Evolutionary conservation across 148 eudicot species (phyloP), one percentile per base, ranked within the genome.

Genomic region (Rhododendron williamsianum): DNA sequence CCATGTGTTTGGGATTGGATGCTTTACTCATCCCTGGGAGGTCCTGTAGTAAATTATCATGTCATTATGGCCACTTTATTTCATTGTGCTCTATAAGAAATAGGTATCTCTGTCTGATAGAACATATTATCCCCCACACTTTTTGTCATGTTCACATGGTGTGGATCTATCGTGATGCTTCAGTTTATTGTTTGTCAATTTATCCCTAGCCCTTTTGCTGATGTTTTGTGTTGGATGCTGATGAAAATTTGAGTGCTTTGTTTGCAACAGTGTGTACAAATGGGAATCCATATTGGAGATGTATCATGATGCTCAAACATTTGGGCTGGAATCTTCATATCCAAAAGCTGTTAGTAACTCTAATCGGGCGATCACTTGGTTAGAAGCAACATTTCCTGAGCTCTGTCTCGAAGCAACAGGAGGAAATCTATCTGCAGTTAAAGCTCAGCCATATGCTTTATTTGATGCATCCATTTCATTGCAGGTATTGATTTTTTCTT

Each of bases 371-470:
- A 93, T 97, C 85, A 91, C 95, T 85, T 97, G 99, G 99, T 89
- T 97, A 88, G 99, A 95, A 90, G 92, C 96, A n/a, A 92, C 98
- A 85, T 97, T 97, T 89, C 96, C 98, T 15, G 98, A 93, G 83
- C 88, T 97, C 83, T 87, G 81, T 83, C 90, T 82, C 77, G 91
- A 90, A 85, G 89, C 88, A 86, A 89, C 83, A 80, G 93, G 91
- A 54, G 94, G 89, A 88, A 89, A 89, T 82, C 82, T 86, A 8
- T 87, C 87, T 80, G 91, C 90, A 72, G 91, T 93, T 80, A 92
- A 91, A 91, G 94, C 99, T 82, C 98, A 90, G 80, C 92, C 96
- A 77, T 91, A 88, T 89, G 95, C 92, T 88, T 35, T 92, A 82
- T 90, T 95, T 82, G 96, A 97, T 83, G 91, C 93, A 63, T 95